Evolutionary conservation across 2,329 filamentous ascomycete genomes (phyloP).

Genomic region (Cercospora sojina): DNA sequence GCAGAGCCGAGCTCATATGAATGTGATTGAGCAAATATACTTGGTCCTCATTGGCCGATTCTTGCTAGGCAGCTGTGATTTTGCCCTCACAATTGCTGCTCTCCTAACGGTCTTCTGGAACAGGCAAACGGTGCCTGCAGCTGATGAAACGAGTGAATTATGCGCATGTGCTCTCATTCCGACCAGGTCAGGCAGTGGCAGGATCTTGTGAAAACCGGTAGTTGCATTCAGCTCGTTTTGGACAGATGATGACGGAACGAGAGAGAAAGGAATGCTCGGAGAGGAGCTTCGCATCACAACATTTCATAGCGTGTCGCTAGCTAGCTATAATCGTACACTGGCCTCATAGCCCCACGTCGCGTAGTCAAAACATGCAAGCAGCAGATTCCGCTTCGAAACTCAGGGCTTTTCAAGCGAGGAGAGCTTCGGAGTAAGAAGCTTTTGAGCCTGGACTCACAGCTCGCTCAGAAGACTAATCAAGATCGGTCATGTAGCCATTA

Average conservation of each 20-base stretch:
- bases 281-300: conserved; percentile 7
- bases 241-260: neutral
- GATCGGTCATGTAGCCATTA: conserved; percentile 7
- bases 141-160: neutral
- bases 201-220: neutral
- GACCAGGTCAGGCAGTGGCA: neutral
- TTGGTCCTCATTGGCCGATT: neutral
- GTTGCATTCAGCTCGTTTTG: neutral
- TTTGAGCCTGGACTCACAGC: neutral
- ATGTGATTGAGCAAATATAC: neutral
- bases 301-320: conserved; percentile 8
- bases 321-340: conserved; percentile 14
- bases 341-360: conserved; percentile 8
- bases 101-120: neutral
- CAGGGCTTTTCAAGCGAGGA: neutral
- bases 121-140: neutral
- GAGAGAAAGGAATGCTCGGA: neutral
- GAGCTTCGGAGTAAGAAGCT: conserved; percentile 2
- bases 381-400: neutral
- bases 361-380: conserved; percentile 6
- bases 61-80: neutral
- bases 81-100: neutral
- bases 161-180: neutral
- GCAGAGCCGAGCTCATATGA: neutral
- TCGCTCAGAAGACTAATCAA: conserved; percentile 7